Base-by-base conservation (phyloP, 495 filamentous ascomycete genomes). In the Astrothelium subdiscretum region DNA sequence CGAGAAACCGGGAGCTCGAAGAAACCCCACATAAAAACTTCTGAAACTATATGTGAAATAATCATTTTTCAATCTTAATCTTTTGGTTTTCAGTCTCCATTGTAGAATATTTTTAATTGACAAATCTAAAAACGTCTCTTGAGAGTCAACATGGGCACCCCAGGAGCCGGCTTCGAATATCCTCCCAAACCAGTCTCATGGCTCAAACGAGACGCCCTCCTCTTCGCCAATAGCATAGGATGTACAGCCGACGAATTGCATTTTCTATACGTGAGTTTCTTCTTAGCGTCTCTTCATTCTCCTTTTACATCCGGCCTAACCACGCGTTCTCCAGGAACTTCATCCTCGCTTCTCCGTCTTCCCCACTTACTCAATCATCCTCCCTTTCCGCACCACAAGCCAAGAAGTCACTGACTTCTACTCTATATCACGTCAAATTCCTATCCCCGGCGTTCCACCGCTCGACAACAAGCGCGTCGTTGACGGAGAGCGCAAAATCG, bases 391-490 rank as follows among this genome's bases (percentile, higher is more conserved):
- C 74, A 79, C 84, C 59, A 86, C 83, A 66, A 75, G 83, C 58
- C 79, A 85, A 66, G 91, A 95, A 68, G 88, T 95, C 64, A 82
- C 89, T 65, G 88, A 94, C 77, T 95, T 95, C 79, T 94, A 94
- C 74, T 84, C 85, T 32, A 75, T 77, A 52, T 32, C 61, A 3
- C 8, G 60, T 22, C 22, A 60, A 38, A 74, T 77, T 26, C 75
- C 82, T 31, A 92, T 95, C 68, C 88, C 87, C 2, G 85, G 85
- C 44, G 84, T 92, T 2, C 91, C 91, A 15, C 80, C 82, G 59
- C 87, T 95, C 72, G 90, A 95, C 76, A 70, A 81, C 64, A 79
- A 79, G 57, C 83, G 85, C 58, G 85, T 85, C 27, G 86, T 96
- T 31, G 91, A 96, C 70, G 90, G 91, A 68, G 89, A 96, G 78